These are phyloP conservation scores for Arbutus unedo DNA, from an alignment of 148 eudicot genomes.

Conservation along the genomic window DNA sequence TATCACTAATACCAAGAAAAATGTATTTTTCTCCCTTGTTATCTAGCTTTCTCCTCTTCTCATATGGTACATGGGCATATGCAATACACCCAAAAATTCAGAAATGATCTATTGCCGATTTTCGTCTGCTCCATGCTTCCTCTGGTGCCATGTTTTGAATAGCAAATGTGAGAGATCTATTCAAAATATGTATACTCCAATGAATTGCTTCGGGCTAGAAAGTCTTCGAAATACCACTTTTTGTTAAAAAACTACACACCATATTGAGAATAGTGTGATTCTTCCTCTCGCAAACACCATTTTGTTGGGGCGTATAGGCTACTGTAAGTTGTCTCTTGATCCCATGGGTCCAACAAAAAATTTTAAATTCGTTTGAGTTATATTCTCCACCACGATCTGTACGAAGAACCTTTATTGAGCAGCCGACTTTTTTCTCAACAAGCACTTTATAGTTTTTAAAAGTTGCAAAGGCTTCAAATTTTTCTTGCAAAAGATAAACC, in stretches of 20 bases:
- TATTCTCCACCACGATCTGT: constrained; percentile 2
- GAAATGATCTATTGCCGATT: background rate
- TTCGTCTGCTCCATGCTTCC: too few relatives aligned
- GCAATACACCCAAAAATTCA: background rate
- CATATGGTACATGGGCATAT: background rate
- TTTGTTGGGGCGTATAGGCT: too few relatives aligned
- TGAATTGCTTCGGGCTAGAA: too few relatives aligned
- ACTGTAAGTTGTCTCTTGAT: too few relatives aligned
- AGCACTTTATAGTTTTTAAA: constrained; percentile 2
- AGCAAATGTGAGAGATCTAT: too few relatives aligned
- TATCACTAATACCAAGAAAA: background rate
- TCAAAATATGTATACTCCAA: too few relatives aligned
- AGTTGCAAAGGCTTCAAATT: background rate
- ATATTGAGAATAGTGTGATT: too few relatives aligned
- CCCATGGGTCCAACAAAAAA: background rate
- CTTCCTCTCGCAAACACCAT: too few relatives aligned
- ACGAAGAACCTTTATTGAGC: background rate
- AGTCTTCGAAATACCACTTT: too few relatives aligned
- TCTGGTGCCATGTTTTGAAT: background rate
- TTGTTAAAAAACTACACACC: too few relatives aligned
- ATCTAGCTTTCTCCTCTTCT: background rate
- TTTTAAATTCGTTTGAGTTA: background rate
- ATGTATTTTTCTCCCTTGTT: too few relatives aligned
- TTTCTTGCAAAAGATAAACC: too few relatives aligned
- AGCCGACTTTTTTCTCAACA: background rate